Percentiles rank a stretch among this genome's conserved stretches.
phyloP scores from a whole-genome alignment of 495 filamentous ascomycete genomes.

The Neurospora hispaniola region DNA sequence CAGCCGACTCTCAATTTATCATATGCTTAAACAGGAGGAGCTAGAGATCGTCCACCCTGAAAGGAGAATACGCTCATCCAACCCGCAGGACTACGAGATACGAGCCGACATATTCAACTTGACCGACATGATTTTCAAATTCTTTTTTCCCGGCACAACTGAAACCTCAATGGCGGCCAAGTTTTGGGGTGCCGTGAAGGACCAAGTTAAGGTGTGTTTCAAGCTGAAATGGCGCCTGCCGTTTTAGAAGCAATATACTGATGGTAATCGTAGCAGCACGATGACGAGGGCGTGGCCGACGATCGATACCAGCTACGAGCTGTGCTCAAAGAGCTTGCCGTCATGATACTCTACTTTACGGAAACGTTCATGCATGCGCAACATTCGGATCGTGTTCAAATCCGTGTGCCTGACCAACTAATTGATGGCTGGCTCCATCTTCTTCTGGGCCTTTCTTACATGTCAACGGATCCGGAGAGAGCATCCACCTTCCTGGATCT shows the following conservation, averaged over 20 bases:
- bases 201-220: slow-evolving; percentile 14
- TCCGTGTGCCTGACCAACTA: slow-evolving; percentile 20
- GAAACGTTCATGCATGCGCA: slow-evolving; percentile 14
- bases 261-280: neutral
- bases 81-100: slow-evolving; percentile 11
- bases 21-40: slow-evolving; percentile 7
- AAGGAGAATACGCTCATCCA: neutral
- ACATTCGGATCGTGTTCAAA: slow-evolving; percentile 3
- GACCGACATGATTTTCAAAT: slow-evolving; percentile 23
- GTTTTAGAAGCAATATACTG: neutral
- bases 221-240: neutral
- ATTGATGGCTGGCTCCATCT: slow-evolving; percentile 24
- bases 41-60: slow-evolving; percentile 1
- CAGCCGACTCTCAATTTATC: slow-evolving; percentile 1
- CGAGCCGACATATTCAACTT: slow-evolving; percentile 21
- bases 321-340: slow-evolving; percentile 5
- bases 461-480: neutral
- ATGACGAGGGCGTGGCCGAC: neutral
- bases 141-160: slow-evolving; percentile 21
- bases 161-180: slow-evolving; percentile 17
- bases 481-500: neutral
- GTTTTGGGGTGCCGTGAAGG: slow-evolving; percentile 26
- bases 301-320: neutral
- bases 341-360: slow-evolving; percentile 14
- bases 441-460: slow-evolving; percentile 18